phyloP scores from a whole-genome alignment of 345 rosid species.

The Murraya paniculata region DNA sequence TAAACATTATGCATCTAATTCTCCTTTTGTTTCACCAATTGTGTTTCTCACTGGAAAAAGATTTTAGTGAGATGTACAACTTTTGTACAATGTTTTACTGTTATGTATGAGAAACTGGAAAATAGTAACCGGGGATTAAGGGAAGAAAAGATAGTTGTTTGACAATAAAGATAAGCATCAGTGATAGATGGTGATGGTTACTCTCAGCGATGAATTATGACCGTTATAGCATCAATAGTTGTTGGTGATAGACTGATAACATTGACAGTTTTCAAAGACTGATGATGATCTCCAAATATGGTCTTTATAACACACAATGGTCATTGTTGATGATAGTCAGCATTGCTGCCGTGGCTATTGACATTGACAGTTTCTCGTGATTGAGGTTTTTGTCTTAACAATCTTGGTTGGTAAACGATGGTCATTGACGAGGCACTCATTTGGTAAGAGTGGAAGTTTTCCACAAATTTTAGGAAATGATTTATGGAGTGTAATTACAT shows the following conservation, averaged over 20 bases:
- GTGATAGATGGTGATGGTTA: not conserved
- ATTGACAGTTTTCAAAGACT: too few relatives aligned
- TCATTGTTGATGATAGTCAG: too few relatives aligned
- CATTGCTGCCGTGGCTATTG: too few relatives aligned
- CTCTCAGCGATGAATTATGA: not conserved
- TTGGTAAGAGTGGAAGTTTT: not conserved
- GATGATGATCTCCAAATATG: too few relatives aligned
- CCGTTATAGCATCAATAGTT: not conserved
- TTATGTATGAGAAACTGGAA: not conserved
- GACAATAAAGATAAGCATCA: not conserved
- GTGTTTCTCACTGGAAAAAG: not conserved
- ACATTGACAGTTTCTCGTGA: too few relatives aligned
- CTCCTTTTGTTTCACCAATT: not conserved
- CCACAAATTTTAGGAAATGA: not conserved
- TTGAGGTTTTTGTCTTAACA: too few relatives aligned
- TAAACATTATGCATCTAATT: not conserved
- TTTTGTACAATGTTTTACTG: not conserved
- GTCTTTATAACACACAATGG: too few relatives aligned
- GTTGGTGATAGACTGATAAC: not conserved
- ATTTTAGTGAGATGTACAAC: not conserved
- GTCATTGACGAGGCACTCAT: too few relatives aligned
- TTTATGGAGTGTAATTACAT: not conserved
- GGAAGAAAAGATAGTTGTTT: not conserved
- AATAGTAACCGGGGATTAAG: not conserved
- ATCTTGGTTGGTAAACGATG: too few relatives aligned